Evolutionary conservation across 495 filamentous ascomycete species (phyloP), one percentile per base, ranked within the genome.

Genomic region (Achaetomiella virescens): DNA sequence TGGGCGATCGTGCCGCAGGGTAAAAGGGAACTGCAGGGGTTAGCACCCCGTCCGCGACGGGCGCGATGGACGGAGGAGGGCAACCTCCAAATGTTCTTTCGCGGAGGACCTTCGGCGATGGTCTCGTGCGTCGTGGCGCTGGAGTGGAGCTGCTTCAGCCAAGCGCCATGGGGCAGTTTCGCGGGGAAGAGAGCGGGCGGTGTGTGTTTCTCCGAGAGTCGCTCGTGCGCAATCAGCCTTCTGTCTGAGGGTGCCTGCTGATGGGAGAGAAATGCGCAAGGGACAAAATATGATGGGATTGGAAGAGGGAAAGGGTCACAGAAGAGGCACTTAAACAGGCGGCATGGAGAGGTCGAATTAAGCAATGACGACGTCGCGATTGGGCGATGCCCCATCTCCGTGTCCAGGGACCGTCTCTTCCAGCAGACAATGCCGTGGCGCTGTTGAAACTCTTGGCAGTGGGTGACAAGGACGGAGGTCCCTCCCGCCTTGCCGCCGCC

Each of bases 111-210:
- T n/a, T 29, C 18, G 44, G 42, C 42, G 50, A 54, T 49, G 44
- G 50, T 53, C 57, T 48, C 50, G 57, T 54, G 37, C 48, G 31
- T 17, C 29, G 20, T 41, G 45, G 42, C 33, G 27, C 42, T 24
- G 17, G 1, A 35, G 57, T 54, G 57, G 57, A 50, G 45, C 51
- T 31, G 4, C 9, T 46, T 54, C 35, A 59, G 44, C 50, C 45
- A 48, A 59, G 44, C 10, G 44, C 37, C 44, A 49, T 38, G 21
- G 38, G 50, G 24, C 43, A 17, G 36, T 15, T n/a, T 48, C 44
- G 44, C 46, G 52, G 57, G 45, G 50, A 17, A 21, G 45, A 25
- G 15, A 10, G 27, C 47, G 29, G 46, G 25, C 29, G 21, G 46
- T n/a, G 12, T 37, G 12, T 37, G 44, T 45, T 29, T 54, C 27